Conservation (phyloP, 2,329 filamentous ascomycete species). For the Raffaelea albimanens region DNA sequence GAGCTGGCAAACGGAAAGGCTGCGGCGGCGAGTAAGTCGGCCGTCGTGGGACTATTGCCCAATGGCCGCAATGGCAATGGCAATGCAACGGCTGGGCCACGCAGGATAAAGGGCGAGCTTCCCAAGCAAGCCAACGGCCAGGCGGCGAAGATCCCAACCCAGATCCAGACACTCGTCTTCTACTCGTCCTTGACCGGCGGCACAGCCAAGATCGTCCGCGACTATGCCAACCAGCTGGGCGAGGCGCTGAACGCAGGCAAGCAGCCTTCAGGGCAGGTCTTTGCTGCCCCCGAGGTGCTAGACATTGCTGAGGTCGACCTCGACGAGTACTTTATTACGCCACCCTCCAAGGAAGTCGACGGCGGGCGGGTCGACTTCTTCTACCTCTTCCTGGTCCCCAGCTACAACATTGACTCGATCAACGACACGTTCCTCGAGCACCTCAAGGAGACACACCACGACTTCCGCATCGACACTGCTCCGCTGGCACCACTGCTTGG, state of each 20-base stretch:
- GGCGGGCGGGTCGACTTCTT: slow-evolving; percentile 48
- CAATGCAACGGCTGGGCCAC: slow-evolving; percentile 26
- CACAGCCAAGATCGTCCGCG: slow-evolving; percentile 64
- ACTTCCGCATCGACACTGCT: slow-evolving; percentile 90
- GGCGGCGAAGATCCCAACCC: slow-evolving; percentile 13
- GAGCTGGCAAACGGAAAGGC: not conserved
- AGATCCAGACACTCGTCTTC: slow-evolving; percentile 70
- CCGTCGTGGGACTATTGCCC: too few species aligned
- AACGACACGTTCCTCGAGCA: slow-evolving; percentile 82
- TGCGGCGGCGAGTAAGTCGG: not conserved
- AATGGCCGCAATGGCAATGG: not conserved
- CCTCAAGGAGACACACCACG: slow-evolving; percentile 85
- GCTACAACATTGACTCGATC: slow-evolving; percentile 92
- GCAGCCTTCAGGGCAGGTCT: slow-evolving; percentile 15
- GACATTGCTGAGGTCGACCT: slow-evolving; percentile 83
- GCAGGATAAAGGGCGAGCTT: slow-evolving; percentile 33
- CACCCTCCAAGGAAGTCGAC: slow-evolving; percentile 42
- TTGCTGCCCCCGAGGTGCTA: slow-evolving; percentile 52
- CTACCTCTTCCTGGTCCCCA: slow-evolving; percentile 78
- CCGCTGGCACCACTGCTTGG: slow-evolving; percentile 68
- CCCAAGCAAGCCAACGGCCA: slow-evolving; percentile 19
- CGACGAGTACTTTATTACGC: slow-evolving; percentile 81
- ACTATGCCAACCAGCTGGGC: slow-evolving; percentile 49
- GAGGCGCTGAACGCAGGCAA: slow-evolving; percentile 27
- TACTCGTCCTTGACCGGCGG: slow-evolving; percentile 82